A percentile compares a stretch with the other conserved stretches of the same genome.
These are phyloP conservation scores for Pseudocercospora pini-densiflorae DNA, from an alignment of 2,329 filamentous ascomycete species.

Conservation along the genomic window DNA sequence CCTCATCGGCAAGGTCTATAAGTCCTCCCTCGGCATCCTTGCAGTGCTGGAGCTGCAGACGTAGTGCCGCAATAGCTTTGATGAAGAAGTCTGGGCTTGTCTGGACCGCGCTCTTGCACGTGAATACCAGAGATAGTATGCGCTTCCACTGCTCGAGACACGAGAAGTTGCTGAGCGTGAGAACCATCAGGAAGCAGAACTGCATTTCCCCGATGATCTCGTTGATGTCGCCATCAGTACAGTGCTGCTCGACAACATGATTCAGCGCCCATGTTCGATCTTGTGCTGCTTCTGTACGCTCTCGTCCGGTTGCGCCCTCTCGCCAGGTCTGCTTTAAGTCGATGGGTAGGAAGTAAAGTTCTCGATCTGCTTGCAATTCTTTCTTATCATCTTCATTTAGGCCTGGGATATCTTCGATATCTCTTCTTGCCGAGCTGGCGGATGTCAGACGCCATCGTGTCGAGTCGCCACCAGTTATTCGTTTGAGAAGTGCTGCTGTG, in stretches of 20 bases:
- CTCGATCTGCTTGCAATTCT: constrained; percentile 44
- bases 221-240: constrained; percentile 36
- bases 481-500: constrained; percentile 52
- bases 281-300: constrained; percentile 65
- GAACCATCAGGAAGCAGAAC: constrained; percentile 65
- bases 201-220: constrained; percentile 62
- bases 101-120: constrained; percentile 57
- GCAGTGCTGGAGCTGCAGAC: constrained; percentile 59
- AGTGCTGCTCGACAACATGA: constrained; percentile 54
- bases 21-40: constrained; percentile 64
- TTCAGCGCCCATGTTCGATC: constrained; percentile 66
- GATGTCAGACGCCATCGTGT: constrained; percentile 62
- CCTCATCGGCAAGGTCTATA: constrained; percentile 63
- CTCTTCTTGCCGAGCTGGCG: constrained; percentile 59
- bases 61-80: constrained; percentile 55
- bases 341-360: constrained; percentile 61
- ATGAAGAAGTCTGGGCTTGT: constrained; percentile 57
- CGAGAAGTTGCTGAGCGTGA: constrained; percentile 68
- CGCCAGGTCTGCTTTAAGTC: constrained; percentile 67
- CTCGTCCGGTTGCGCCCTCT: constrained; percentile 63
- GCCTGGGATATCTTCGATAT: constrained; percentile 65
- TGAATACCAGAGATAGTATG: constrained; percentile 60
- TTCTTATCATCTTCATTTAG: constrained; percentile 43
- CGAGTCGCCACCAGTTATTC: constrained; percentile 54
- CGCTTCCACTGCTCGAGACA: constrained; percentile 70